phyloP scores from a whole-genome alignment of 805 yeast genomes.

The Ogataea paraovalis region DNA sequence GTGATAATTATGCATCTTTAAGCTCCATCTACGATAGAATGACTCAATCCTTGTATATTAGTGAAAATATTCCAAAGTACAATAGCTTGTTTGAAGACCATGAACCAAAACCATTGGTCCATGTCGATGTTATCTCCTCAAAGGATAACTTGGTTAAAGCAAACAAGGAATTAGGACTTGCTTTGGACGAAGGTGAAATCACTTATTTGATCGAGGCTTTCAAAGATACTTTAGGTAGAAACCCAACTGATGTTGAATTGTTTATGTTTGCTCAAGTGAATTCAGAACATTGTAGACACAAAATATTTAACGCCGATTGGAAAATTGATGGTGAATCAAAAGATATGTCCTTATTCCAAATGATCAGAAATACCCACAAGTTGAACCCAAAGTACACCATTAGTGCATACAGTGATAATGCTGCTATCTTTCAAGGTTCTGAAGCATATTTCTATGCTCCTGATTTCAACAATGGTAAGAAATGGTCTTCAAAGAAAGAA shows the following conservation, averaged over 20 bases:
- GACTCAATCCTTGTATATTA: constrained; percentile 72
- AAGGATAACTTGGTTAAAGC: constrained; percentile 66
- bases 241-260: constrained; percentile 96
- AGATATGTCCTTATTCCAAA: constrained; percentile 75
- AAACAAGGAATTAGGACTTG: constrained; percentile 82
- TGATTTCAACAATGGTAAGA: constrained; percentile 55
- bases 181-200: constrained; percentile 92
- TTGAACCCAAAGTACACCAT: constrained; percentile 77
- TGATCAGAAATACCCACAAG: constrained; percentile 93
- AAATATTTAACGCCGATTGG: constrained; percentile 98
- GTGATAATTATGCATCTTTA: constrained; percentile 50
- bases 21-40: constrained; percentile 84
- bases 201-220: constrained; percentile 83
- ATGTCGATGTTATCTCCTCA: constrained; percentile 57
- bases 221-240: constrained; percentile 67
- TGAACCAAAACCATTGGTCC: constrained; percentile 76
- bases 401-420: constrained; percentile 95
- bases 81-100: constrained; percentile 76
- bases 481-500: constrained; percentile 75
- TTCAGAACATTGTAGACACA: constrained; percentile 99
- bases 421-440: constrained; percentile 89
- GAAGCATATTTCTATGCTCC: constrained; percentile 78
- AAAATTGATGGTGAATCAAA: constrained; percentile 80
- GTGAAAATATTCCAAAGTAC: constrained; percentile 55
- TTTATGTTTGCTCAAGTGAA: constrained; percentile 99